Base-by-base conservation (phyloP, 371 early-diverging fungal genomes). In the Actinomucor elegans region DNA sequence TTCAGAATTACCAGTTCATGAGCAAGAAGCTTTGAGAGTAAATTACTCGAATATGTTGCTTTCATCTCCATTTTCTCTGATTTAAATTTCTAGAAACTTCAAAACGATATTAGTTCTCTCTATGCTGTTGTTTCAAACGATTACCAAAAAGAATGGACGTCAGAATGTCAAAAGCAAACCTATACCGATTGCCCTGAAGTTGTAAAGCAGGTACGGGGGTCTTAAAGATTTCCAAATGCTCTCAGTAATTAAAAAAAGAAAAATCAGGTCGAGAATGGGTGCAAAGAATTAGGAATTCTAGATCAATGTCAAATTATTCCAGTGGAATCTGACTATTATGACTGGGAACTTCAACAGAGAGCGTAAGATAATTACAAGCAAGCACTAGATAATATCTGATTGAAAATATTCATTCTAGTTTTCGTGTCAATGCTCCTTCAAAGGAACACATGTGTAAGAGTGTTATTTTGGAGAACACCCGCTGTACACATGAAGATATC, bases 381-480 rank as follows among this genome's bases (percentile, higher is more conserved):
- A n/a, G n/a, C n/a, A n/a, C n/a, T 11, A 23, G 8, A 15, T 20
- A 9, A 37, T 2, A 27, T 29, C 14, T 20, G 5, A 28, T 18
- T 23, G 7, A 40, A 17, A 7, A 8, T 24, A 5, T 32, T 40
- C 5, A n/a, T 12, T 28, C 28, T 53, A 79, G 79, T 14, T 74
- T 83, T 26, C 67, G 87, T 21, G 66, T 92, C 44, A 15, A 55
- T 5, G 90, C 87, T 3, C 93, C 93, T 3, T 84, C 85, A 21
- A 68, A 70, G 11, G 74, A 71, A 14, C 92, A 92, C 28, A 67
- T 94, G 56, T 92, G 92, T 77, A 94, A 94, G 58, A 83, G 86
- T 6, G 83, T 93, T 3, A 68, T 93, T 1, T 69, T 93, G 47
- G 91, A 90, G 59, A 93, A 93, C 72, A 91, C 89, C n/a, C 75